Evolutionary conservation across 1,139 yeast species (phyloP).

Genomic region (Eremothecium cymbalariae): DNA sequence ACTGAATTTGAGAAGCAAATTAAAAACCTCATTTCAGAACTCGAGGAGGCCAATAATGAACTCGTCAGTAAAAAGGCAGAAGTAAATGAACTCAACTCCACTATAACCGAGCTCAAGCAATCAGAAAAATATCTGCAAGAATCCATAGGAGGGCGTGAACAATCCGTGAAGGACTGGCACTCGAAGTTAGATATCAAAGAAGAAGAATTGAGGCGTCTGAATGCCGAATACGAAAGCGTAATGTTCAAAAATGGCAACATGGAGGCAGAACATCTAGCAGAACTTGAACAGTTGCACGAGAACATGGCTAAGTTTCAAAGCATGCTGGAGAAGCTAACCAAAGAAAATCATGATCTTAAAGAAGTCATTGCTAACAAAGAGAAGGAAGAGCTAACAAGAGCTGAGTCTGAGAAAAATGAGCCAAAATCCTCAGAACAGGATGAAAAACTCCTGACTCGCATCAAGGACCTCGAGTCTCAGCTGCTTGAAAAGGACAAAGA

Average conservation of each 20-base stretch:
- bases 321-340: constrained; percentile 3
- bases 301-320: constrained; percentile 22
- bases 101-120: constrained; percentile 18
- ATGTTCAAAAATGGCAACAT: constrained; percentile 22
- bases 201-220: constrained; percentile 23
- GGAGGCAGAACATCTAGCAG: constrained; percentile 33
- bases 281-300: constrained; percentile 32
- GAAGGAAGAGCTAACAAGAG: neutral
- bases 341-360: neutral
- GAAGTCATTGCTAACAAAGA: neutral
- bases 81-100: constrained; percentile 19
- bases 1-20: neutral
- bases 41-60: constrained; percentile 6
- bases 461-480: constrained; percentile 26
- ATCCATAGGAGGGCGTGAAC: constrained; percentile 16
- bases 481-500: constrained; percentile 35
- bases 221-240: constrained; percentile 23
- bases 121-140: constrained; percentile 17
- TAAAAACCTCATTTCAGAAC: neutral
- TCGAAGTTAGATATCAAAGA: constrained; percentile 18
- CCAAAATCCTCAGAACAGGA: neutral
- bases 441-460: constrained; percentile 15
- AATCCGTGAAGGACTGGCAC: constrained; percentile 17
- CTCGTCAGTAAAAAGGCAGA: constrained; percentile 19
- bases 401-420: neutral